These are phyloP conservation scores for Xenosphaeropsis pyriputrescens DNA, from an alignment of 2,329 filamentous ascomycete genomes.

Conservation along the genomic window DNA sequence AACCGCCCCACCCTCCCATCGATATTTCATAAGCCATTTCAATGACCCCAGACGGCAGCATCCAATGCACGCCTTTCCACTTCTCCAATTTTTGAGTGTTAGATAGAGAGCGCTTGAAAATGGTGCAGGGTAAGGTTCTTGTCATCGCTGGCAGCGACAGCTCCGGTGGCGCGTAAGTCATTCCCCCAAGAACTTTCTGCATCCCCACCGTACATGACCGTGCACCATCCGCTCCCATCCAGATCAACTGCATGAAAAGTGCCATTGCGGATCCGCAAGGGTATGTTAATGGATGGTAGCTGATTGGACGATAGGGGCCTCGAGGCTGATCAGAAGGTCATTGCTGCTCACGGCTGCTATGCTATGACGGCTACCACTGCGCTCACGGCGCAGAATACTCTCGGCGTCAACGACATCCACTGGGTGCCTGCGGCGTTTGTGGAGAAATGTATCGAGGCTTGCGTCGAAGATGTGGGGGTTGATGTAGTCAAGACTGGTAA, in stretches of 20 bases:
- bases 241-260: constrained; percentile 1
- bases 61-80: no score
- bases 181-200: no score
- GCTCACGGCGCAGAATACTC: constrained; percentile 90
- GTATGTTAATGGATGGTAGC: not conserved
- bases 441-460: constrained; percentile 71
- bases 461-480: constrained; percentile 68
- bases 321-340: constrained; percentile 90
- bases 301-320: constrained; percentile 49
- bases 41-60: no score
- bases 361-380: constrained; percentile 93
- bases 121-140: constrained; percentile 35
- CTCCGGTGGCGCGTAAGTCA: constrained; percentile 58
- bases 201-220: no score
- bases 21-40: no score
- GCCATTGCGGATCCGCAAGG: constrained; percentile 1
- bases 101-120: constrained; percentile 1
- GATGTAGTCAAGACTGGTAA: constrained; percentile 87
- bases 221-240: constrained; percentile 4
- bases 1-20: no score
- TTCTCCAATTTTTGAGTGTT: no score
- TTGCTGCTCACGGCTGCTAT: constrained; percentile 85
- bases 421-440: constrained; percentile 67
- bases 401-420: constrained; percentile 70
- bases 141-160: constrained; percentile 63